These are phyloP conservation scores for Colletotrichum zoysiae DNA, from an alignment of 2,329 filamentous ascomycete genomes.

Conservation along the genomic window DNA sequence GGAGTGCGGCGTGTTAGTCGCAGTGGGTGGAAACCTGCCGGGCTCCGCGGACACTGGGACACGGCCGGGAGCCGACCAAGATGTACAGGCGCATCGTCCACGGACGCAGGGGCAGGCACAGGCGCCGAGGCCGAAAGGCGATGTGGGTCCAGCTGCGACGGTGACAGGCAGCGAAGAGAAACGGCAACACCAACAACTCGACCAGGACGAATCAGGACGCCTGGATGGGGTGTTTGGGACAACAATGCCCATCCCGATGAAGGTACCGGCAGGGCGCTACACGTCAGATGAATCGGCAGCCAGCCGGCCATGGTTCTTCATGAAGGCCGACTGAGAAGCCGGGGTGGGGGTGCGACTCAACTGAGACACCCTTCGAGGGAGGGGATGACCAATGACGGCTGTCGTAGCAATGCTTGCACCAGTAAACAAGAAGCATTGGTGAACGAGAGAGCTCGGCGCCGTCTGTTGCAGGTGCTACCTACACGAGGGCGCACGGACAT, in stretches of 20 bases:
- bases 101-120: conserved; percentile 36
- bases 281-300: conserved; percentile 47
- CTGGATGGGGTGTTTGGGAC: conserved; percentile 31
- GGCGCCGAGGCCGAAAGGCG: conserved; percentile 37
- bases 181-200: conserved; percentile 23
- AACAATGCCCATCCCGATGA: conserved; percentile 73
- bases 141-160: not conserved
- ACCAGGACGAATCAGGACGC: conserved; percentile 26
- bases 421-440: conserved; percentile 8
- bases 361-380: conserved; percentile 16
- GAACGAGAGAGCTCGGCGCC: conserved; percentile 3
- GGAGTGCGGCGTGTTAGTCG: conserved; percentile 91
- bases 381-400: conserved; percentile 4
- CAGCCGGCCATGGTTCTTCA: conserved; percentile 58
- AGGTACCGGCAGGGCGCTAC: conserved; percentile 67
- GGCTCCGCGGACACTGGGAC: conserved; percentile 34
- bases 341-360: conserved; percentile 18
- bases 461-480: not conserved
- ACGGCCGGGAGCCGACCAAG: conserved; percentile 41
- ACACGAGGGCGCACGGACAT: conserved; percentile 23
- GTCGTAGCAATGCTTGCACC: not conserved
- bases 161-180: conserved; percentile 13
- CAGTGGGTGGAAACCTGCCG: conserved; percentile 55
- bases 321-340: conserved; percentile 32
- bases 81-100: conserved; percentile 17